Conservation (phyloP, 768 basidiomycete genomes). For the Holtermanniella nyarrowii region DNA sequence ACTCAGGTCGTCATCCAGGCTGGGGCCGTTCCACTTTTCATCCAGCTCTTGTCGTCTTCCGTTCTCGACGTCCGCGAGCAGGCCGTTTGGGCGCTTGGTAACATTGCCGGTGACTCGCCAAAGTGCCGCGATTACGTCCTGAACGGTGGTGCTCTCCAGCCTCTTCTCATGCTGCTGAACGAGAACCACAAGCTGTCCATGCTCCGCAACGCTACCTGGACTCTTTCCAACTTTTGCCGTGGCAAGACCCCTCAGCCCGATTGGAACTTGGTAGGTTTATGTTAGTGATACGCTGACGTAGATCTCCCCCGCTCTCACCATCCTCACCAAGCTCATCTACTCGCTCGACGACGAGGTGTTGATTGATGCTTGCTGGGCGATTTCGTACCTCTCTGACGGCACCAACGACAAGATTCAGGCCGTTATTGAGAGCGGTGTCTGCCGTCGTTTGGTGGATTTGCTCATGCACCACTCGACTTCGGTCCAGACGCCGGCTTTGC, state of each 20-base stretch:
- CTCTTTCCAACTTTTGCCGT: slow-evolving; percentile 96
- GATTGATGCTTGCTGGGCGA: slow-evolving; percentile 99
- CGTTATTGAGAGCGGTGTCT: slow-evolving; percentile 96
- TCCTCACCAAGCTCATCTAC: slow-evolving; percentile 95
- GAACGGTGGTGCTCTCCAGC: slow-evolving; percentile 81
- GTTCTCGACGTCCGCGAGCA: slow-evolving; percentile 97
- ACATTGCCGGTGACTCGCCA: slow-evolving; percentile 97
- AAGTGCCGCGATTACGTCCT: slow-evolving; percentile 95
- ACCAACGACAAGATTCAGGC: slow-evolving; percentile 99
- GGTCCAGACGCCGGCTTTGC: slow-evolving; percentile 94
- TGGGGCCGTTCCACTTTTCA: slow-evolving; percentile 91
- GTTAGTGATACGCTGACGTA: slow-evolving; percentile 34
- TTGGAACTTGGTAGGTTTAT: slow-evolving; percentile 74
- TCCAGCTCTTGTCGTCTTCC: slow-evolving; percentile 84
- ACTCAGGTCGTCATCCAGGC: slow-evolving; percentile 95
- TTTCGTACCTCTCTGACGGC: slow-evolving; percentile 97
- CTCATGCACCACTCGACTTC: slow-evolving; percentile 71
- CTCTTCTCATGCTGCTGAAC: slow-evolving; percentile 70
- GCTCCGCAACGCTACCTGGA: slow-evolving; percentile 96
- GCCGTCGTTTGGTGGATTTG: slow-evolving; percentile 90
- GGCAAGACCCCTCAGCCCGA: slow-evolving; percentile 96
- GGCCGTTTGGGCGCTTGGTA: slow-evolving; percentile 98
- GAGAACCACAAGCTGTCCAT: slow-evolving; percentile 98
- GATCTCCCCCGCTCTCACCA: slow-evolving; percentile 96
- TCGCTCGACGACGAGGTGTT: slow-evolving; percentile 97